phyloP scores from a whole-genome alignment of 1,139 yeast genomes.

The Kodamaea derodonti region DNA sequence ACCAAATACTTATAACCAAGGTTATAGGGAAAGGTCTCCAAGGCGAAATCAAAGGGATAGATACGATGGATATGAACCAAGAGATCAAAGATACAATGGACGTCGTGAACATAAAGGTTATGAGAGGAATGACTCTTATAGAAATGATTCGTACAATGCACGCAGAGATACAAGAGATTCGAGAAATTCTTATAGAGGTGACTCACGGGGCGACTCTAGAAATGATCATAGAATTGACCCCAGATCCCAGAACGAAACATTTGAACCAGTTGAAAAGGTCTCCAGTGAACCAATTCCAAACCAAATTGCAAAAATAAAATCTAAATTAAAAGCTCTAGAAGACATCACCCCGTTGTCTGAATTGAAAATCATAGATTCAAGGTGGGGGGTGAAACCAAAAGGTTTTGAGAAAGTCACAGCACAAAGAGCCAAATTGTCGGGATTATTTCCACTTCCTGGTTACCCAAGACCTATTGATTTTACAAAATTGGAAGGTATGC shows the following conservation, averaged over 20 bases:
- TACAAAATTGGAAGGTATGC: conserved; percentile 49
- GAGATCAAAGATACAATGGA: neutral
- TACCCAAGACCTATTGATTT: conserved; percentile 55
- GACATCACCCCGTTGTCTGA: conserved; percentile 24
- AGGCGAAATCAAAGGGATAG: conserved; percentile 1
- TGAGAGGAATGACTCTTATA: too few relatives aligned
- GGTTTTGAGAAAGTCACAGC: conserved; percentile 78
- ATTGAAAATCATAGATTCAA: conserved; percentile 42
- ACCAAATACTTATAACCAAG: neutral
- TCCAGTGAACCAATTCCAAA: conserved; percentile 4
- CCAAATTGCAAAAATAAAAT: conserved; percentile 13
- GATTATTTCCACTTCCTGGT: conserved; percentile 77
- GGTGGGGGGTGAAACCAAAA: conserved; percentile 73
- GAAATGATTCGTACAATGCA: too few relatives aligned
- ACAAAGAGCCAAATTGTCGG: conserved; percentile 77
- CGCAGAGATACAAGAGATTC: too few relatives aligned
- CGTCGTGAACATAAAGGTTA: too few relatives aligned
- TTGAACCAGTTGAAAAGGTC: too few relatives aligned
- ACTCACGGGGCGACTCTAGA: too few relatives aligned
- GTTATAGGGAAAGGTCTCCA: conserved; percentile 8
- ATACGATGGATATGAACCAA: conserved; percentile 6
- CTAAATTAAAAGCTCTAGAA: conserved; percentile 18
- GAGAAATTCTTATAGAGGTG: too few relatives aligned
- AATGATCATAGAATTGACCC: too few relatives aligned
- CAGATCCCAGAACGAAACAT: too few relatives aligned